Evolutionary conservation across 495 filamentous ascomycete genomes (phyloP).

Genomic region (Apodospora peruviana): DNA sequence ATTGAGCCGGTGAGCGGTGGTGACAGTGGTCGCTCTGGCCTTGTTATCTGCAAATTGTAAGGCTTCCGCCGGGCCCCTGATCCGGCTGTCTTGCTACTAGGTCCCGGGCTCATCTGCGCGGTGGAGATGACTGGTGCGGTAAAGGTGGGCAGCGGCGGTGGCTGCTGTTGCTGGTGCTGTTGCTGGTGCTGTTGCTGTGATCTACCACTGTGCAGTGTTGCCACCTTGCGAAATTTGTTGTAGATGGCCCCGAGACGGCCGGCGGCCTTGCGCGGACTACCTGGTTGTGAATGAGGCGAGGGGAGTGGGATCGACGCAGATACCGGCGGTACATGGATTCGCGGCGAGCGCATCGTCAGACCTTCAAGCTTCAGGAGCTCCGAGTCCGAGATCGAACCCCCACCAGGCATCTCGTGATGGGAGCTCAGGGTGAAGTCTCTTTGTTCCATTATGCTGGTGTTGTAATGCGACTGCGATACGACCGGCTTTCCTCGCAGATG

Average conservation of each 20-base stretch:
- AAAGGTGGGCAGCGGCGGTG: not conserved
- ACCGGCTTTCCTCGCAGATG: not conserved
- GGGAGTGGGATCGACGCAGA: slow-evolving; percentile 24
- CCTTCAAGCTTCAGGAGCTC: slow-evolving; percentile 43
- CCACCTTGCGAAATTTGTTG: slow-evolving; percentile 24
- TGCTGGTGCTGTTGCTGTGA: slow-evolving; percentile 9
- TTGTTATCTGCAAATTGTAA: slow-evolving; percentile 10
- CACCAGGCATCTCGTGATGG: slow-evolving; percentile 10
- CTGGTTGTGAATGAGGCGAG: slow-evolving; percentile 17
- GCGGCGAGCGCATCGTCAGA: slow-evolving; percentile 36
- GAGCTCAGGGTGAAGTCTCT: not conserved
- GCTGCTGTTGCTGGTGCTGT: too few species aligned
- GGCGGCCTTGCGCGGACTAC: slow-evolving; percentile 19
- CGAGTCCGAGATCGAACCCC: slow-evolving; percentile 42
- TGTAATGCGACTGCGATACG: not conserved
- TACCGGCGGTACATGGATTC: slow-evolving; percentile 16
- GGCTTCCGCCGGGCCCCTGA: slow-evolving; percentile 7
- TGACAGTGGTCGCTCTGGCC: slow-evolving; percentile 23
- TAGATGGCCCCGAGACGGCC: slow-evolving; percentile 22
- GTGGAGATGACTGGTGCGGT: slow-evolving; percentile 14
- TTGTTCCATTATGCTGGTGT: not conserved
- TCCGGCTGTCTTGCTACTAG: not conserved
- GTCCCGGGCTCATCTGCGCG: slow-evolving; percentile 13
- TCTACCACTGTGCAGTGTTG: slow-evolving; percentile 14
- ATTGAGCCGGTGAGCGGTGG: slow-evolving; percentile 30